Percentiles rank a stretch among this genome's conserved stretches.
Conservation (phyloP, 352 stramenopile species). For the Aphanomyces euteiches region DNA sequence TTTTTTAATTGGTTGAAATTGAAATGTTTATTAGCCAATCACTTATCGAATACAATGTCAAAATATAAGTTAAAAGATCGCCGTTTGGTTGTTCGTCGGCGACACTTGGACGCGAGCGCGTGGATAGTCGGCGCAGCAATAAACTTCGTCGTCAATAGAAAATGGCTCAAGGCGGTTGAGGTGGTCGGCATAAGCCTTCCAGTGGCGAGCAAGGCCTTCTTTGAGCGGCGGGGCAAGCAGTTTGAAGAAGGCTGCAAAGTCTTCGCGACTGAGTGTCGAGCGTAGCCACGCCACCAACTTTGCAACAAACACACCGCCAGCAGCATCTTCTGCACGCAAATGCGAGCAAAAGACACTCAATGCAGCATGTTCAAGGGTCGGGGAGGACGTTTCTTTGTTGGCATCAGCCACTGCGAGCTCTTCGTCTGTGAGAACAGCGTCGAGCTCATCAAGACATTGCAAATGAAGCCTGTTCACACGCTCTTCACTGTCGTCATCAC, state of each 20-base stretch:
- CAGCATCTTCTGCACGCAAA: slow-evolving; percentile 46
- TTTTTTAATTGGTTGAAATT: too few species aligned
- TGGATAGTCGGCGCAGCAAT: not conserved
- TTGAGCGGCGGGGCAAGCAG: slow-evolving; percentile 35
- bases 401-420: slow-evolving; percentile 47
- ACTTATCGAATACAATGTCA: too few species aligned
- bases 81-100: not conserved
- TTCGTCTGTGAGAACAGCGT: slow-evolving; percentile 54
- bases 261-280: slow-evolving; percentile 43
- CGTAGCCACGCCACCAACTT: slow-evolving; percentile 71
- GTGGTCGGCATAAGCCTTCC: not conserved
- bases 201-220: not conserved
- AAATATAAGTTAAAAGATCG: too few species aligned
- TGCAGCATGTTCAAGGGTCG: slow-evolving; percentile 55
- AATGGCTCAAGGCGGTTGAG: not conserved
- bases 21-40: too few species aligned
- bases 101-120: not conserved
- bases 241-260: slow-evolving; percentile 49
- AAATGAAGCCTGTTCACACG: slow-evolving; percentile 43
- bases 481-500: slow-evolving; percentile 31
- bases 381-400: slow-evolving; percentile 48
- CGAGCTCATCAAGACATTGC: slow-evolving; percentile 46
- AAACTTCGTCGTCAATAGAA: not conserved
- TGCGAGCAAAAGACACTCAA: slow-evolving; percentile 62
- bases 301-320: slow-evolving; percentile 50